Conservation (phyloP, 768 basidiomycete genomes). For the Boletus rubroflammeus region DNA sequence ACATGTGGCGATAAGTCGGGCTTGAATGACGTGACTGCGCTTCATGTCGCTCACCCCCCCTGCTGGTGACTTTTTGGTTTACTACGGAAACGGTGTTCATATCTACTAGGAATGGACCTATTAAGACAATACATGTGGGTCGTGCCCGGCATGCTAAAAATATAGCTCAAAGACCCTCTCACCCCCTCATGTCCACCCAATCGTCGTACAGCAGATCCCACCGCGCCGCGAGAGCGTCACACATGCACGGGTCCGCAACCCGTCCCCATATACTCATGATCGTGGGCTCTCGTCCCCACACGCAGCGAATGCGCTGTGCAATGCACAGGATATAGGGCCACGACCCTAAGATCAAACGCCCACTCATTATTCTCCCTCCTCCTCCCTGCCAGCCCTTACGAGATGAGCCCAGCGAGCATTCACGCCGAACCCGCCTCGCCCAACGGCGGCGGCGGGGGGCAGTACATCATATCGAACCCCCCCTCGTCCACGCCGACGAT, state of each 20-base stretch:
- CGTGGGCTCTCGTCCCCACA: background rate
- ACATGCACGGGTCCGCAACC: background rate
- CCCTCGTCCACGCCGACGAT: constrained; percentile 19
- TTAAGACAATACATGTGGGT: too few species aligned
- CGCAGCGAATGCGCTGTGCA: background rate
- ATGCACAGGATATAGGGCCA: background rate
- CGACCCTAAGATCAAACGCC: background rate
- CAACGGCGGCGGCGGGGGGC: background rate
- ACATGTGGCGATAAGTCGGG: too few species aligned
- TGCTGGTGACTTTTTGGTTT: too few species aligned
- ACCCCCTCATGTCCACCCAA: background rate
- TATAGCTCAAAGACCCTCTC: background rate
- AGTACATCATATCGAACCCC: background rate
- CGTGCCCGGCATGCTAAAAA: too few species aligned
- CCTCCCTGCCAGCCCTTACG: too few species aligned
- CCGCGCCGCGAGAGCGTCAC: background rate
- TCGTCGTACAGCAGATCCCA: background rate
- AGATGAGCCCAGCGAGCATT: background rate
- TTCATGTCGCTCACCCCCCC: too few species aligned
- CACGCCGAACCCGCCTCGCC: background rate
- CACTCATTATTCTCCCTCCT: background rate
- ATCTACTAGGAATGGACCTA: too few species aligned
- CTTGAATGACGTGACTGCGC: too few species aligned
- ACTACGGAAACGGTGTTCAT: too few species aligned
- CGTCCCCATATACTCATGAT: background rate